Conservation (phyloP, 2,329 filamentous ascomycete species). For the Penicillium rolfsii region DNA sequence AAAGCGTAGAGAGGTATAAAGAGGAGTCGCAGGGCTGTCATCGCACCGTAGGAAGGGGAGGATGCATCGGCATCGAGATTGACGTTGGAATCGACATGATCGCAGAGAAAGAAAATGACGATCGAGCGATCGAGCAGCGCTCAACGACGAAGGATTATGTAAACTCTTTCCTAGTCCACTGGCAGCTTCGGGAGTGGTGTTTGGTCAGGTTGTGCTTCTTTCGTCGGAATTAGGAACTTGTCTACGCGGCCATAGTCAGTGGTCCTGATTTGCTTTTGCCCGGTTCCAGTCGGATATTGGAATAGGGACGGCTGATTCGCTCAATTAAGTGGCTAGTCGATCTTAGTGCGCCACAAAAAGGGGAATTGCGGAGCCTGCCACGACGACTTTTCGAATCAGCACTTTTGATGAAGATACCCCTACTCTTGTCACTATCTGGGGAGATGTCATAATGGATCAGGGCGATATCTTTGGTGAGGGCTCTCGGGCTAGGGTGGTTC, state of each 20-base stretch:
- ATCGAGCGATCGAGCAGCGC: not conserved
- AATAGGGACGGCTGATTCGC: not conserved
- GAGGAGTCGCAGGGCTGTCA: not conserved
- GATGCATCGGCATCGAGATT: not conserved
- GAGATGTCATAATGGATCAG: no score
- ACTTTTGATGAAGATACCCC: not conserved
- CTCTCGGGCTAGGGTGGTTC: no score
- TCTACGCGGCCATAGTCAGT: conserved; percentile 7
- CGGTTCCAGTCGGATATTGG: not conserved
- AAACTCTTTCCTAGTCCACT: not conserved
- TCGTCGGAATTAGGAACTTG: conserved; percentile 5
- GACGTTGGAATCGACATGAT: not conserved
- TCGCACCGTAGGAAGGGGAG: not conserved
- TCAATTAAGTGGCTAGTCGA: not conserved
- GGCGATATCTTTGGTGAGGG: no score
- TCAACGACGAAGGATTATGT: not conserved
- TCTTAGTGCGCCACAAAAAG: conserved; percentile 1
- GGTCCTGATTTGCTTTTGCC: not conserved
- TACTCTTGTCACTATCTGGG: no score
- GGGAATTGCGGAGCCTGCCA: conserved; percentile 1
- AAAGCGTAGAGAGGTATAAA: not conserved
- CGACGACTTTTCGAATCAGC: not conserved
- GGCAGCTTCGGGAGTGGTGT: not conserved
- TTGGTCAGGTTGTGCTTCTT: not conserved
- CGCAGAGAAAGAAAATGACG: not conserved